Evolutionary conservation across 306 rosid species (phyloP).

Genomic region (Acacia crassicarpa): DNA sequence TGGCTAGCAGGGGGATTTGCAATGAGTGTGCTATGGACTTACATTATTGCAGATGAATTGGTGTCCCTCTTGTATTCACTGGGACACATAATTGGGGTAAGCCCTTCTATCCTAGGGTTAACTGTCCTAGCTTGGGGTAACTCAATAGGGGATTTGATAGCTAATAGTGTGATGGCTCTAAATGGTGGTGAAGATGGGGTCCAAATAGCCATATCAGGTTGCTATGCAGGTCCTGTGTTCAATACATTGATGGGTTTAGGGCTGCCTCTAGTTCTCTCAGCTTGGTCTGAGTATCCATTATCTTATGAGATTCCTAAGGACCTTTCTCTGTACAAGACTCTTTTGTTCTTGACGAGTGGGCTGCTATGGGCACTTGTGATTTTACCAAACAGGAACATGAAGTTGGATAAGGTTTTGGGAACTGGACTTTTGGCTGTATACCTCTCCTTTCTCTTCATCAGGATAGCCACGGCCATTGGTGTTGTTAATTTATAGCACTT

Average conservation of each 20-base stretch:
- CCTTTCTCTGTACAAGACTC: slow-evolving; percentile 46
- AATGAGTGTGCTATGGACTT: slow-evolving; percentile 86
- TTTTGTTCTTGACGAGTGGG: slow-evolving; percentile 58
- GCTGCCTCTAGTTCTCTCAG: slow-evolving; percentile 49
- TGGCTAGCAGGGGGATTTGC: slow-evolving; percentile 78
- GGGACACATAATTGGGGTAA: slow-evolving; percentile 42
- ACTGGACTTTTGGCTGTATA: slow-evolving; percentile 60
- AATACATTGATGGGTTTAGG: slow-evolving; percentile 75
- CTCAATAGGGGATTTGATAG: slow-evolving; percentile 62
- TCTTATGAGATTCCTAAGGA: slow-evolving; percentile 49
- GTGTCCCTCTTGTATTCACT: slow-evolving; percentile 62
- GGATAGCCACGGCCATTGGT: slow-evolving; percentile 50
- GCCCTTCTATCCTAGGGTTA: slow-evolving; percentile 44
- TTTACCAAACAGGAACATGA: slow-evolving; percentile 66
- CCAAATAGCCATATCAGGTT: slow-evolving; percentile 78
- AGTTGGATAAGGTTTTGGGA: slow-evolving; percentile 60
- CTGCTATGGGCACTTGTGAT: slow-evolving; percentile 77
- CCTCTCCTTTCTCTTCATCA: slow-evolving; percentile 57
- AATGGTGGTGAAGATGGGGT: slow-evolving; percentile 74
- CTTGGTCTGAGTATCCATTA: slow-evolving; percentile 55
- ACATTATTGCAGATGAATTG: slow-evolving; percentile 67
- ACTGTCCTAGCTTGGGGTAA: slow-evolving; percentile 62
- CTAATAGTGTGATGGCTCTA: slow-evolving; percentile 70
- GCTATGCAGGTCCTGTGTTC: slow-evolving; percentile 83
- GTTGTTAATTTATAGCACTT: slow-evolving; percentile 15